Conservation (phyloP, 768 basidiomycete genomes). For the Suillus occidentalis region DNA sequence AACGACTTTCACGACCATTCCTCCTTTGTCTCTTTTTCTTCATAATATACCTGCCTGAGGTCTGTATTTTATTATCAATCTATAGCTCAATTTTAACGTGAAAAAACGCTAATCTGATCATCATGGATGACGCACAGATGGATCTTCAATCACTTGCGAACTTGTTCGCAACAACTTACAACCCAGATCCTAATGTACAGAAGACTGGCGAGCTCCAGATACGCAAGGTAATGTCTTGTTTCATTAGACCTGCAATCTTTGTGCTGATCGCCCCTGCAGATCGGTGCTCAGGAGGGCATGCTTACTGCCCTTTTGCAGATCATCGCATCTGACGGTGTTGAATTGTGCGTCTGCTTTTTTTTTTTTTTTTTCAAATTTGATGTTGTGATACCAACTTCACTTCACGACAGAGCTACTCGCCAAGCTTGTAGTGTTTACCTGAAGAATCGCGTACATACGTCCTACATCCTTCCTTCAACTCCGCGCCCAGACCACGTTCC, state of each 20-base stretch:
- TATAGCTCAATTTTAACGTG: neutral
- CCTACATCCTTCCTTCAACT: conserved; percentile 47
- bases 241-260: neutral
- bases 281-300: conserved; percentile 80
- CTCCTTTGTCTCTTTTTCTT: conserved; percentile 7
- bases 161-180: conserved; percentile 80
- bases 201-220: conserved; percentile 87
- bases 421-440: conserved; percentile 87
- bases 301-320: conserved; percentile 84
- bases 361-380: neutral
- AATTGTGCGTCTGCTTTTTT: conserved; percentile 61
- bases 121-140: conserved; percentile 40
- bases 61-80: neutral
- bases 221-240: conserved; percentile 57
- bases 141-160: conserved; percentile 74
- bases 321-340: conserved; percentile 73
- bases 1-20: conserved; percentile 14
- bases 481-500: conserved; percentile 60
- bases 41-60: conserved; percentile 1
- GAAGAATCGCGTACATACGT: conserved; percentile 81
- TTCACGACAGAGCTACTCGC: conserved; percentile 61
- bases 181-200: conserved; percentile 82
- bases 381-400: neutral
- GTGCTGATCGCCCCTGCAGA: conserved; percentile 40
- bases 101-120: neutral